Base-by-base conservation (phyloP, 2,329 filamentous ascomycete genomes). In the Tolypocladium tundrense region DNA sequence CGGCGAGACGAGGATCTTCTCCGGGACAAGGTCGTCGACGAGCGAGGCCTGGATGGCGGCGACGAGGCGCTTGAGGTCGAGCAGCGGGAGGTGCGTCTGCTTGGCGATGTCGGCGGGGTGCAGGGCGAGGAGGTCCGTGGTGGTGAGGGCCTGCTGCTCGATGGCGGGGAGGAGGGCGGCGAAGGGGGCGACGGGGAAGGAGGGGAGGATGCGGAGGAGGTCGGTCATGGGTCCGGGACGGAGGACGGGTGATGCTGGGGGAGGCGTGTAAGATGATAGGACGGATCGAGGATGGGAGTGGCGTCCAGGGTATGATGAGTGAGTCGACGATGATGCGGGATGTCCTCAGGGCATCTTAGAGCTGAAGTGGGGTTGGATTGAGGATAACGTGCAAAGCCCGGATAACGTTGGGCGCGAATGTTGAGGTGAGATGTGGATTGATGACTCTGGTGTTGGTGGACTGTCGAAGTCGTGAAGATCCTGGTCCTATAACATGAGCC, bases 61-160 rank as follows among this genome's bases (percentile, higher is more conserved):
- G 61, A 84, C 81, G 41, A 97, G 78, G 60, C 86, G 84, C 72
- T 87, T 88, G 65, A 97, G 79, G 68, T 97, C 91, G 43, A 88
- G 80, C 9, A 93, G 78, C 3, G 93, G 91, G 21, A 96, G 79
- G 62, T 88, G 86, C 54, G 91, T 92, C 70, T 90, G 88, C 75
- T 89, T 94, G 58, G 91, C 91, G 63, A 97, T 84, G 68, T 96
- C 88, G 60, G 86, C 79, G 4, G 87, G 81, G 68, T 96, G 90
- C 61, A 95, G 85, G 3, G 90, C 90, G 66, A 99, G 80, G 54
- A 99, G 82, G 70, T 99, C 94, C 65, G 85, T 86, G 39, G 88
- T 89, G 33, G 88, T 88, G 69, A 99, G 78, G 55, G 80, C 79
- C 66, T 89, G 85, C 70, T 84, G 84, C 75, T 97, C 93, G 57